Evolutionary conservation across 1,139 yeast species (phyloP).

Genomic region (Chernovozyma sophiae-reginae): DNA sequence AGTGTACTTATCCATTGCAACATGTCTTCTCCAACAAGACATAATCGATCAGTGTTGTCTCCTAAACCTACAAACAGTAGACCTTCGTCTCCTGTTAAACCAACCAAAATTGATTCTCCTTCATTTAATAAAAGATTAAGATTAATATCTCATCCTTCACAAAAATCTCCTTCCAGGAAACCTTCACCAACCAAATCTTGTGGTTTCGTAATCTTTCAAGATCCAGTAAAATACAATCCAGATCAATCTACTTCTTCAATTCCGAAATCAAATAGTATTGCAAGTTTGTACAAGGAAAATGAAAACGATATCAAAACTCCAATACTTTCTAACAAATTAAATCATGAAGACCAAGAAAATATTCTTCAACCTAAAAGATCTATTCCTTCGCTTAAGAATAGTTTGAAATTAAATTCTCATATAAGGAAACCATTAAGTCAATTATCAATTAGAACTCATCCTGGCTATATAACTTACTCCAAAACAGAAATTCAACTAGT

Average conservation of each 20-base stretch:
- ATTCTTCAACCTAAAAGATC: slow-evolving; percentile 37
- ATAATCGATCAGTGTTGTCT: slow-evolving; percentile 27
- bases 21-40: slow-evolving; percentile 26
- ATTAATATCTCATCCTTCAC: slow-evolving; percentile 4
- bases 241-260: not conserved
- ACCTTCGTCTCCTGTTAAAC: slow-evolving; percentile 12
- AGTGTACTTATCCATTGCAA: too few species aligned
- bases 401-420: not conserved
- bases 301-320: not conserved
- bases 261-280: slow-evolving; percentile 1
- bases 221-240: slow-evolving; percentile 12
- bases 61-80: slow-evolving; percentile 25
- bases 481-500: slow-evolving; percentile 17
- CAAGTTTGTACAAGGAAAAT: slow-evolving; percentile 7
- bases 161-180: slow-evolving; percentile 5
- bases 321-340: slow-evolving; percentile 18
- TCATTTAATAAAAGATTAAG: slow-evolving; percentile 6
- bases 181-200: slow-evolving; percentile 8
- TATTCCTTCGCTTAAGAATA: not conserved
- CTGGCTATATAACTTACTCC: slow-evolving; percentile 25
- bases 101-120: slow-evolving; percentile 7
- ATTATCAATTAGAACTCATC: slow-evolving; percentile 30
- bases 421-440: slow-evolving; percentile 24
- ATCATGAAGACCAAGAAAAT: slow-evolving; percentile 42
- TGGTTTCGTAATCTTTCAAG: slow-evolving; percentile 37